Conservation (phyloP, 2,329 filamentous ascomycete species). For the Colletotrichum graminicola region DNA sequence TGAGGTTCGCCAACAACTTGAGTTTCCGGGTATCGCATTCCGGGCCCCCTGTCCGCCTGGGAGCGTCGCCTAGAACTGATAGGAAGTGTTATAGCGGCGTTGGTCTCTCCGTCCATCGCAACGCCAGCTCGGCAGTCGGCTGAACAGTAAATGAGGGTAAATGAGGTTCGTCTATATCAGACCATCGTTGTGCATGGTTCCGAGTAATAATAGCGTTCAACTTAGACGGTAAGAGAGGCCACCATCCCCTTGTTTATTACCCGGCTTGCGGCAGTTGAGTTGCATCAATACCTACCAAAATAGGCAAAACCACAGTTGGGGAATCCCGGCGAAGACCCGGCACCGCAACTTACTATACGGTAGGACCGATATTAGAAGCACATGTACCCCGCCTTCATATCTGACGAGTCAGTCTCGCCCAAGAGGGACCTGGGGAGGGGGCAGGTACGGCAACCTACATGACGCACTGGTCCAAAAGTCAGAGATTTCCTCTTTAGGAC, state of each 20-base stretch:
- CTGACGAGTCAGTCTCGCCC: constrained; percentile 22
- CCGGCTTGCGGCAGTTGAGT: constrained; percentile 18
- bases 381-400: background rate
- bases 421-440: background rate
- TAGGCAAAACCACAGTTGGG: constrained; percentile 5
- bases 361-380: background rate
- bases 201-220: background rate
- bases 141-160: background rate
- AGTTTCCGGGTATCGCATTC: background rate
- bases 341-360: constrained; percentile 3
- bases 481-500: too few species aligned
- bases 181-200: background rate
- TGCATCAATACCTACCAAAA: constrained; percentile 12
- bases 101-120: constrained; percentile 1
- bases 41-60: constrained; percentile 1
- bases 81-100: background rate
- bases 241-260: constrained; percentile 1
- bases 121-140: constrained; percentile 2
- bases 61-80: background rate
- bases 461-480: too few species aligned
- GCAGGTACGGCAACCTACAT: too few species aligned
- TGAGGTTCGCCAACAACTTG: too few species aligned
- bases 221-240: background rate
- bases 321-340: constrained; percentile 13
- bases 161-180: background rate